Percentiles rank a stretch among this genome's conserved stretches.
Conservation (phyloP, 106 monocot species). For the Dendrobium officinale region DNA sequence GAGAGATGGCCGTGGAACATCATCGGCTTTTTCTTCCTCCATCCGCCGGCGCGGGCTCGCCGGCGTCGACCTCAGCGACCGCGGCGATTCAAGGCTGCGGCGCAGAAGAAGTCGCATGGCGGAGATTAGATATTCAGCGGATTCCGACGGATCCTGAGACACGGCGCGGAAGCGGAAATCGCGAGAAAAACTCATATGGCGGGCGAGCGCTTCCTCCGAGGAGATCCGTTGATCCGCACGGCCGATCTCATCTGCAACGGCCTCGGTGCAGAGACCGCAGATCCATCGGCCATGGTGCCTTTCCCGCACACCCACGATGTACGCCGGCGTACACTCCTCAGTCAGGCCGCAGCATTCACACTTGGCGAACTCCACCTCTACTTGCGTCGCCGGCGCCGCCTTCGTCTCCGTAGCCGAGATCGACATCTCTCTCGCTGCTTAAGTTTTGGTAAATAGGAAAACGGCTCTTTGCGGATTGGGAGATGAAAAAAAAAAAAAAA, state of each 20-base stretch:
- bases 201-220: slow-evolving; percentile 42
- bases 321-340: slow-evolving; percentile 61
- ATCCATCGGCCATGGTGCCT: slow-evolving; percentile 40
- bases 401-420: not conserved
- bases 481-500: not conserved
- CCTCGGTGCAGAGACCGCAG: slow-evolving; percentile 62
- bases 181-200: slow-evolving; percentile 38
- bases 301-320: slow-evolving; percentile 40
- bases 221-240: slow-evolving; percentile 36
- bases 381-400: not conserved
- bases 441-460: slow-evolving; percentile 1
- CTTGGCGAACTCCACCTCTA: slow-evolving; percentile 26
- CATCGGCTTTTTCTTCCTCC: not conserved
- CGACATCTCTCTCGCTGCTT: not conserved
- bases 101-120: slow-evolving; percentile 53
- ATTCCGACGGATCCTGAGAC: slow-evolving; percentile 18
- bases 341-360: slow-evolving; percentile 59
- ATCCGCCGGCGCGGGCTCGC: slow-evolving; percentile 17
- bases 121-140: slow-evolving; percentile 35
- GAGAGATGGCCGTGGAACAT: slow-evolving; percentile 5
- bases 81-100: slow-evolving; percentile 47
- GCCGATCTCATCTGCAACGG: slow-evolving; percentile 44
- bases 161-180: slow-evolving; percentile 17
- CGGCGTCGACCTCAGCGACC: slow-evolving; percentile 23
- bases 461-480: not conserved